Evolutionary conservation across 371 early-diverging fungal species (phyloP), one percentile per base, ranked within the genome.

Genomic region (Amoeboaphelidium occidentale): DNA sequence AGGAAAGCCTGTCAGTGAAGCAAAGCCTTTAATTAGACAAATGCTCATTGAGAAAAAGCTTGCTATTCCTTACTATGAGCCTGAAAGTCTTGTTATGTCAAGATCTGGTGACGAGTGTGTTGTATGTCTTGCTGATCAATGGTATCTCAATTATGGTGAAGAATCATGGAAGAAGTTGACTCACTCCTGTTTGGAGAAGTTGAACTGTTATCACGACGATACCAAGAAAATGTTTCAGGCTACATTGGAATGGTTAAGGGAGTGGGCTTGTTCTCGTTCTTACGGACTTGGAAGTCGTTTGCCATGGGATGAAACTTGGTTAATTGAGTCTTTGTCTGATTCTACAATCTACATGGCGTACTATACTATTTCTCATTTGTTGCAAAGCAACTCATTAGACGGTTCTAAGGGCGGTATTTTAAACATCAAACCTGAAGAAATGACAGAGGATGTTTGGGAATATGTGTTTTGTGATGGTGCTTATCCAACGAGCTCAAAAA

Each of bases 271-370:
- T 66, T 86, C 90, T 32, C 74, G 99, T 54, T 76, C 81, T 48
- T 98, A 88, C 57, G 99, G 99, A 50, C 73, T 99, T 44, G 99
- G 99, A 50, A 81, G 85, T 54, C 77, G 74, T 51, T 64, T 99
- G 51, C 99, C 98, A 23, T 98, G 96, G 94, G 99, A 99, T 65
- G 66, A 74, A 25, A 70, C 81, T 61, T 93, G 78, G 68, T 69
- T 99, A 59, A 92, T 99, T 55, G 99, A 99, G 71, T 92, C 94
- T 24, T 74, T 99, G 27, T 87, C 89, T 42, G 99, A 99, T 64
- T 97, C 97, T 22, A 98, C 99, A 41, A 98, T 99, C 58, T 99
- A 99, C 69, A 99, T 98, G 99, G 90, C 99, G 27, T 97, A 98
- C 73, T 99, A 99, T 70, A 97, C 99, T 27, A 78, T 99, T 23